phyloP scores from a whole-genome alignment of 345 rosid genomes.

The Pistacia integerrima region DNA sequence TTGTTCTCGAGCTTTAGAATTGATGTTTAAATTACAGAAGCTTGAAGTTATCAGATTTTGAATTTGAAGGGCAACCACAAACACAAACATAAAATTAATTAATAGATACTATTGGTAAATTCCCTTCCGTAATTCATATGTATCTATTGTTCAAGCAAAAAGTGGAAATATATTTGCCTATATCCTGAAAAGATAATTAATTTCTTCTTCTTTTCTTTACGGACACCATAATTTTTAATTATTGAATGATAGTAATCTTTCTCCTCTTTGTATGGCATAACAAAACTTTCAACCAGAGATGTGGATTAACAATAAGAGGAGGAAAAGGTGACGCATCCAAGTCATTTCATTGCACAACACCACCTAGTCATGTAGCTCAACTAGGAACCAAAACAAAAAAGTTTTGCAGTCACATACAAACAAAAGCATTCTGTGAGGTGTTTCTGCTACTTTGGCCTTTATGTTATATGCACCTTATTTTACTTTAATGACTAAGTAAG shows the following conservation, averaged over 20 bases:
- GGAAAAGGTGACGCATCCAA: background rate
- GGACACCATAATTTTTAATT: too few species aligned
- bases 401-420: background rate
- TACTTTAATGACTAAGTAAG: background rate
- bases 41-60: background rate
- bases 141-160: background rate
- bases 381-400: too few species aligned
- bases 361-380: too few species aligned
- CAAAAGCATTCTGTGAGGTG: background rate
- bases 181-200: too few species aligned
- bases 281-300: background rate
- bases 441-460: background rate
- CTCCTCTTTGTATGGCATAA: background rate
- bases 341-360: background rate
- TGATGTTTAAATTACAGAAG: background rate
- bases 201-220: too few species aligned
- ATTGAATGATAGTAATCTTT: too few species aligned
- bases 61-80: background rate
- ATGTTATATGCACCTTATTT: background rate
- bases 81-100: background rate
- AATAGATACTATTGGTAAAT: too few species aligned
- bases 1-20: background rate
- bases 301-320: background rate
- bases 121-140: background rate
- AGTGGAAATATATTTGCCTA: too few species aligned